A percentile compares a stretch with the other conserved stretches of the same genome.
Evolutionary conservation across 2,329 filamentous ascomycete genomes (phyloP).

Genomic region (Beauveria pseudobassiana): DNA sequence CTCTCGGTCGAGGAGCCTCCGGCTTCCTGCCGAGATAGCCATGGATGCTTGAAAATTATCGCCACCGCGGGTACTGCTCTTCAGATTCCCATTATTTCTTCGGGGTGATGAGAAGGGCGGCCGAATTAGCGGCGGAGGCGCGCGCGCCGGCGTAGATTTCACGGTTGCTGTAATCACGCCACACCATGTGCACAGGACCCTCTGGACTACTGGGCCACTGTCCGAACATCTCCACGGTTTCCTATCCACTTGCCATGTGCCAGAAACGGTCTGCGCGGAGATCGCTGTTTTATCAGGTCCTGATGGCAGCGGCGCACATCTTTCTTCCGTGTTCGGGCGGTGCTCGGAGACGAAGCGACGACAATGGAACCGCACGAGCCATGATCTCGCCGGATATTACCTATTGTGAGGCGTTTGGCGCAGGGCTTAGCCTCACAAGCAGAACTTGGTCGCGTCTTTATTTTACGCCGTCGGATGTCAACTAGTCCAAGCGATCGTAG

Average conservation of each 20-base stretch:
- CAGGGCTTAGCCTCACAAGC: not conserved
- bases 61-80: not conserved
- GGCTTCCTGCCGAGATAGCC: not conserved
- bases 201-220: not conserved
- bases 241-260: constrained; percentile 5
- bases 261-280: not conserved
- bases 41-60: not conserved
- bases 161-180: not conserved
- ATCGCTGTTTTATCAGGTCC: not conserved
- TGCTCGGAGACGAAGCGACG: no score
- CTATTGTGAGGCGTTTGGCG: not conserved
- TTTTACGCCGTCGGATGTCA: no score
- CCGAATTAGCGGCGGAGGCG: not conserved
- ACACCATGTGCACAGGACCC: not conserved
- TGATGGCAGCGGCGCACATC: no score
- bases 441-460: no score
- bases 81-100: not conserved
- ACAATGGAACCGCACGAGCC: no score
- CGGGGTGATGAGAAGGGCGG: not conserved
- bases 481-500: no score
- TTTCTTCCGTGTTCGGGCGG: no score
- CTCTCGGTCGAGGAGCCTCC: not conserved
- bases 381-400: not conserved
- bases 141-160: not conserved
- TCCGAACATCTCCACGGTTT: not conserved